These are phyloP conservation scores for Metarhizium robertsii DNA, from an alignment of 2,329 filamentous ascomycete genomes.

Conservation along the genomic window DNA sequence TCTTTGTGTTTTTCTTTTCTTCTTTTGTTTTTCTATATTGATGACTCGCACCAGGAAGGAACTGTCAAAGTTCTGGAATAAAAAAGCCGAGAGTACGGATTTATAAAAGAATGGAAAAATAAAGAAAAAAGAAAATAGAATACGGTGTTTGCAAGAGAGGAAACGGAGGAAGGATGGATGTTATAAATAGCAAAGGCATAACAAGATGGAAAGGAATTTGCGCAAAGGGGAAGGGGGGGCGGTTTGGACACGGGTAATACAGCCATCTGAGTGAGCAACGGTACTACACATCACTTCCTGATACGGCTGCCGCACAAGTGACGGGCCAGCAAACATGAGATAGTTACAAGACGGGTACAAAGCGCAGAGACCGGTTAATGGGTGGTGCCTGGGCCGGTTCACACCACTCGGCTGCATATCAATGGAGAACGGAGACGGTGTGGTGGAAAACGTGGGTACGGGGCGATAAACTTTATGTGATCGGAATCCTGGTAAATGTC, in stretches of 20 bases:
- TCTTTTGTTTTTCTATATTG: background rate
- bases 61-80: background rate
- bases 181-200: background rate
- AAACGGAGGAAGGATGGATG: background rate
- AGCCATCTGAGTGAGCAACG: background rate
- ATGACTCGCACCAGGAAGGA: background rate
- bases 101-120: background rate
- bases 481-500: background rate
- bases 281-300: conserved; percentile 1
- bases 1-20: background rate
- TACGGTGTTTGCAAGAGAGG: background rate
- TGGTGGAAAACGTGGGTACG: background rate
- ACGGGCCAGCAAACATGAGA: background rate
- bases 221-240: background rate
- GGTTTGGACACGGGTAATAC: background rate
- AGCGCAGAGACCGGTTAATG: no score
- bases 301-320: background rate
- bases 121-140: background rate
- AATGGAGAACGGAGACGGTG: background rate
- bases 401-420: background rate
- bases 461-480: background rate
- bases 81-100: background rate
- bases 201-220: background rate
- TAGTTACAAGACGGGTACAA: background rate
- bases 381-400: background rate